phyloP scores from a whole-genome alignment of 2,329 filamentous ascomycete species.

The Beauveria sp. region DNA sequence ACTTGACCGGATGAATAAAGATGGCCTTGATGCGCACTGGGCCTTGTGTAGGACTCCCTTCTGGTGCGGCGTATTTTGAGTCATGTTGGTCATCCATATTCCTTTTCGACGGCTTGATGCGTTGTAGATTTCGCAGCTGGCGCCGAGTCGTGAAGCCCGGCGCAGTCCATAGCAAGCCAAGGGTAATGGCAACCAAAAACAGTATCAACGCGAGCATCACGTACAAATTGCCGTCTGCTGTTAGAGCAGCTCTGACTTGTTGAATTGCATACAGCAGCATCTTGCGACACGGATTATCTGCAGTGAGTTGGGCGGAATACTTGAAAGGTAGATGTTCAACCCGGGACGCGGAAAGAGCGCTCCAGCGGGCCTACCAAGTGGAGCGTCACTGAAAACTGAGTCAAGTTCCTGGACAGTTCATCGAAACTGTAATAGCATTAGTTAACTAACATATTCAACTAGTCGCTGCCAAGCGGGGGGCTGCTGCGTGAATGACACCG shows the following conservation, averaged over 20 bases:
- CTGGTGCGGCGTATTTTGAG: conserved; percentile 11
- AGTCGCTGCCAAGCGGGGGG: neutral
- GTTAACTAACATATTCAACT: neutral
- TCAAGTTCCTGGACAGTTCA: no score
- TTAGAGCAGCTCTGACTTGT: neutral
- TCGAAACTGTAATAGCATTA: no score
- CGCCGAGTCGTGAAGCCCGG: neutral
- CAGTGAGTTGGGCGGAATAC: no score
- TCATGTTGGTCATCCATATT: conserved; percentile 22
- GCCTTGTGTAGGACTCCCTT: neutral
- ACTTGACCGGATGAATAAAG: conserved; percentile 23
- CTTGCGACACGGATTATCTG: neutral
- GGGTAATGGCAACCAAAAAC: neutral
- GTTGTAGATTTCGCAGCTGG: conserved; percentile 11
- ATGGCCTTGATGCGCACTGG: conserved; percentile 21
- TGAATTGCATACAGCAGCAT: neutral
- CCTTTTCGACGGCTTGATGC: conserved; percentile 15
- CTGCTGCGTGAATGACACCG: neutral
- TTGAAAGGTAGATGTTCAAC: no score
- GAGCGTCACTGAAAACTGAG: no score
- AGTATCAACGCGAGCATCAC: neutral
- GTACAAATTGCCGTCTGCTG: neutral
- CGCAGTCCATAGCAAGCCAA: neutral
- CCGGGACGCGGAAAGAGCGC: no score
- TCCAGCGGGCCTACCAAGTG: no score